Evolutionary conservation across 768 basidiomycete species (phyloP).

Genomic region (Mycena polygramma): DNA sequence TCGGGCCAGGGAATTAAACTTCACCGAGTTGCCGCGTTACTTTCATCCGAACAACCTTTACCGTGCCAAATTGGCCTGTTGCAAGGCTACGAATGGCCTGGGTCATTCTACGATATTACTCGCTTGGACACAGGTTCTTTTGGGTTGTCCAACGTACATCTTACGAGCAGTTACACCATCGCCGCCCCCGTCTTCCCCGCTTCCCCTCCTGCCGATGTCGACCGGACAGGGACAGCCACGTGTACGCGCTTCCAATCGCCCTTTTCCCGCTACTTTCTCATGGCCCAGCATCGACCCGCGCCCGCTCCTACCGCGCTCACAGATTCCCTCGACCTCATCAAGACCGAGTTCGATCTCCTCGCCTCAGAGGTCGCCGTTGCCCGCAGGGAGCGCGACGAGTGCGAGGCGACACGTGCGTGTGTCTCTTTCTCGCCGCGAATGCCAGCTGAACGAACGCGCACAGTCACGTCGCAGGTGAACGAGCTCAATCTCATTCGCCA

Average conservation of each 20-base stretch:
- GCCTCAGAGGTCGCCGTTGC: slow-evolving; percentile 66
- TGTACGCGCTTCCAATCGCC: slow-evolving; percentile 29
- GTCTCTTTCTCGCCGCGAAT: slow-evolving; percentile 12
- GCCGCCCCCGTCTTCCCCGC: slow-evolving; percentile 19
- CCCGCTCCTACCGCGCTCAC: slow-evolving; percentile 48
- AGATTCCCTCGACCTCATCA: slow-evolving; percentile 75
- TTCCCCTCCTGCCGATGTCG: slow-evolving; percentile 1
- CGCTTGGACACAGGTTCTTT: slow-evolving; percentile 4
- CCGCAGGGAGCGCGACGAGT: slow-evolving; percentile 78
- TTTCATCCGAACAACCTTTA: too few species aligned
- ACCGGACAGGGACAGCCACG: slow-evolving; percentile 21
- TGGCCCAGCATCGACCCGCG: slow-evolving; percentile 36
- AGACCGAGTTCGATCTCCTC: slow-evolving; percentile 77
- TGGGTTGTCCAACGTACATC: slow-evolving; percentile 20
- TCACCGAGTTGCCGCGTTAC: too few species aligned
- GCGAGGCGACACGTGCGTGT: slow-evolving; percentile 74
- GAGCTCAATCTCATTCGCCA: slow-evolving; percentile 81
- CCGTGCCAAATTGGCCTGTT: too few species aligned
- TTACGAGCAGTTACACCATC: slow-evolving; percentile 27
- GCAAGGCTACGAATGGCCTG: too few species aligned
- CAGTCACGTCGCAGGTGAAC: slow-evolving; percentile 75
- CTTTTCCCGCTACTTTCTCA: slow-evolving; percentile 34
- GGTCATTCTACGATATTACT: not conserved
- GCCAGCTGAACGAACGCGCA: slow-evolving; percentile 7
- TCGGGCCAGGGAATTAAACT: too few species aligned